phyloP scores from a whole-genome alignment of 768 basidiomycete genomes.

The Neoboletus magnificus region DNA sequence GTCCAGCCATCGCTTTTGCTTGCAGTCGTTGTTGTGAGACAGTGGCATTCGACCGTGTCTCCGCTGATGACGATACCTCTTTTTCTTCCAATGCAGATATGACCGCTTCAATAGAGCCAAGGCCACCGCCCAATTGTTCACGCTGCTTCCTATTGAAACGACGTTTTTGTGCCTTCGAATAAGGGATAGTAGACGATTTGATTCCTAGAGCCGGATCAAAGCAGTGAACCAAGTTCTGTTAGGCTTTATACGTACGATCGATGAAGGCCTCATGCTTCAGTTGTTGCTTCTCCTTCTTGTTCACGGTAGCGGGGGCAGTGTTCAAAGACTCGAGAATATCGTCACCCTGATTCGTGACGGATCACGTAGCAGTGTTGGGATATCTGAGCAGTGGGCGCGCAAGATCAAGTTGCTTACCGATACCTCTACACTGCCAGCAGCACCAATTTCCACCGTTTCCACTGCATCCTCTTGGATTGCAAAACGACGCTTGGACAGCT shows the following conservation, averaged over 20 bases:
- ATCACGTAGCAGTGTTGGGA: not conserved
- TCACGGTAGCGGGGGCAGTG: slow-evolving; percentile 28
- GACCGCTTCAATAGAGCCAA: slow-evolving; percentile 51
- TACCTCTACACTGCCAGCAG: slow-evolving; percentile 27
- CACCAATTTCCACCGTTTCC: slow-evolving; percentile 47
- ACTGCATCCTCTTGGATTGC: slow-evolving; percentile 48
- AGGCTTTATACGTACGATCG: slow-evolving; percentile 44
- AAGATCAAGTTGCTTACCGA: slow-evolving; percentile 39
- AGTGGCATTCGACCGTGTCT: slow-evolving; percentile 14
- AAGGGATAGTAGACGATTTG: slow-evolving; percentile 46
- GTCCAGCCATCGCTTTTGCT: slow-evolving; percentile 38
- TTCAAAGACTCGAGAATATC: slow-evolving; percentile 42
- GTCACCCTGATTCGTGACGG: slow-evolving; percentile 34
- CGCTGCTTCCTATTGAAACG: slow-evolving; percentile 68
- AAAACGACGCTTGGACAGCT: slow-evolving; percentile 45
- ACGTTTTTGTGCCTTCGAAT: slow-evolving; percentile 71
- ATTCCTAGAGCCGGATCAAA: slow-evolving; percentile 37
- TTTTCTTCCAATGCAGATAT: slow-evolving; percentile 51
- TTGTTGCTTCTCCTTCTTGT: slow-evolving; percentile 67
- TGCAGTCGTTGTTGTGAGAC: slow-evolving; percentile 15
- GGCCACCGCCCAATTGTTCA: slow-evolving; percentile 52
- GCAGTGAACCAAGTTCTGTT: not conserved
- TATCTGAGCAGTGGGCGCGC: not conserved
- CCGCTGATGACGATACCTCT: slow-evolving; percentile 14
- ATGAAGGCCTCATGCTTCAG: slow-evolving; percentile 67